A percentile compares a stretch with the other conserved stretches of the same genome.
Evolutionary conservation across 805 yeast species (phyloP).

Genomic region (Wickerhamomyces sydowiorum): DNA sequence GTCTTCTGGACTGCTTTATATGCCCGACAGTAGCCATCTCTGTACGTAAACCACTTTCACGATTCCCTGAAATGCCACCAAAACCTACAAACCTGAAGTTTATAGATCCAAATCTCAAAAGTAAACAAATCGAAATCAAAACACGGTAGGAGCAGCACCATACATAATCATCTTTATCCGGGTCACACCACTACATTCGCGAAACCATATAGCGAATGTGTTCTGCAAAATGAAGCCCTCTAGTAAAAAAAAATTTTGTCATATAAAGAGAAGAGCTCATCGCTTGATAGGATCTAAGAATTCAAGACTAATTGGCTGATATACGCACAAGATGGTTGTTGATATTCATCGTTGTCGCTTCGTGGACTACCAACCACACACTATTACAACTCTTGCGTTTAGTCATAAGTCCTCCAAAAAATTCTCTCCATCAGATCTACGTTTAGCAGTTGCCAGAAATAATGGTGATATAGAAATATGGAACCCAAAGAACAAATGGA

Average conservation of each 20-base stretch:
- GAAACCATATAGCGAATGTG: no score
- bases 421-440: slow-evolving; percentile 46
- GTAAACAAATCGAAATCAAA: neutral
- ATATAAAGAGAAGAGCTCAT: slow-evolving; percentile 3
- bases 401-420: slow-evolving; percentile 51
- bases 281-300: slow-evolving; percentile 1
- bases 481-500: slow-evolving; percentile 83
- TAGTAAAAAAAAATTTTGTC: slow-evolving; percentile 5
- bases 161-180: no score
- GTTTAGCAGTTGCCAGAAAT: slow-evolving; percentile 87
- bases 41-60: neutral
- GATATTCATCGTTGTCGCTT: slow-evolving; percentile 81
- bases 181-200: no score
- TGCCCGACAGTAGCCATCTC: slow-evolving; percentile 9
- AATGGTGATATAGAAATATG: slow-evolving; percentile 96
- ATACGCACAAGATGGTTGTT: slow-evolving; percentile 1
- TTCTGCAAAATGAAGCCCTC: no score
- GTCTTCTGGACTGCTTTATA: slow-evolving; percentile 7
- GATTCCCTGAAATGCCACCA: no score
- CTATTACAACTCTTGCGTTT: slow-evolving; percentile 77
- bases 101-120: no score
- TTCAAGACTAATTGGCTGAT: neutral
- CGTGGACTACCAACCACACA: slow-evolving; percentile 81
- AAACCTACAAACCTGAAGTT: no score
- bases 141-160: neutral